Evolutionary conservation across 2,329 filamentous ascomycete species (phyloP), one percentile per base, ranked within the genome.

Genomic region (Eurotiales sp.): DNA sequence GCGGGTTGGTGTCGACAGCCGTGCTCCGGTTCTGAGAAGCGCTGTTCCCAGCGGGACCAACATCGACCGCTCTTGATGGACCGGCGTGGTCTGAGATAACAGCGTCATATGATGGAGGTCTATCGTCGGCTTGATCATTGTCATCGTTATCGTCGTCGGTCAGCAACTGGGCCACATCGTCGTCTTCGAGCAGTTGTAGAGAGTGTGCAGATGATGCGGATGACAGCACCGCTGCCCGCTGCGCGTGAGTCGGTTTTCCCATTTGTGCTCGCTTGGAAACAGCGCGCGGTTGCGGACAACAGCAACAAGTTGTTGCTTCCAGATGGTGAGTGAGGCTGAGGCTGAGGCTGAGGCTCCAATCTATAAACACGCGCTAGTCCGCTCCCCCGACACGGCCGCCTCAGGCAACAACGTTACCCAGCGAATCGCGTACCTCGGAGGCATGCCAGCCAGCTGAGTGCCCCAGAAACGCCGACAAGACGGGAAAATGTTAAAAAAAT

Each of bases 101-200:
- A 40, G 46, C 44, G 23, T 53, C 51, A 23, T 53, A 53, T 8
- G 51, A 45, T 11, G 51, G 51, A 14, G 51, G 51, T 14, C 43
- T n/a, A 22, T 50, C 47, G 15, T 43, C 3, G 3, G 15, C 32
- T 36, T 36, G 3, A 4, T n/a, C n/a, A n/a, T 21, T 4, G 29
- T 23, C 22, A 8, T 22, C 25, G 19, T 22, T 30, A 3, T 53
- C 39, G 14, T 23, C 40, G 11, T 42, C 29, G 37, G 12, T 19
- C 23, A 43, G 19, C 8, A 50, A 6, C 21, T 15, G 34, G 47
- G 27, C 29, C 15, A 27, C 21, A 17, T 49, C 32, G 17, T 49
- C 36, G 42, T 51, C 30, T 8, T 46, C 49, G 11, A 52, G 44
- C 12, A 21, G 36, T 8, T 46, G 45, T n/a, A 53, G 34, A 36